Percentiles rank a stretch among this genome's conserved stretches.
Evolutionary conservation across 2,329 filamentous ascomycete species (phyloP).

Genomic region (Dactylellina leptospora): DNA sequence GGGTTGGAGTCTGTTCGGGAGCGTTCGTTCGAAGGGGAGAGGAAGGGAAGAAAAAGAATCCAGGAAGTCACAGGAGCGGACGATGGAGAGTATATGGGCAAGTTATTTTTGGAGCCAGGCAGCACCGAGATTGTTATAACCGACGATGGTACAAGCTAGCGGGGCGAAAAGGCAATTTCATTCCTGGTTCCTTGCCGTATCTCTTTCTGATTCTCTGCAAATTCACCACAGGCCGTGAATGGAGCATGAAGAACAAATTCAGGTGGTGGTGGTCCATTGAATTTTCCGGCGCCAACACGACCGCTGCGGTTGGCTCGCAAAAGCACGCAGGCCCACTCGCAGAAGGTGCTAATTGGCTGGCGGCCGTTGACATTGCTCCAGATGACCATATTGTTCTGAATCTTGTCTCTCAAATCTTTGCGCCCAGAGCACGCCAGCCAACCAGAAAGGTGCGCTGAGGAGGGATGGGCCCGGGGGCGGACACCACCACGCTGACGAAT

Average conservation of each 20-base stretch:
- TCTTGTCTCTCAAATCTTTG: slow-evolving; percentile 30
- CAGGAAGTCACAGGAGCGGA: slow-evolving; percentile 55
- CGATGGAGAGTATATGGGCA: slow-evolving; percentile 50
- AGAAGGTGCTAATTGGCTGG: slow-evolving; percentile 32
- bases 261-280: slow-evolving; percentile 28
- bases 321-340: slow-evolving; percentile 24
- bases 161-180: slow-evolving; percentile 39
- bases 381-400: slow-evolving; percentile 42
- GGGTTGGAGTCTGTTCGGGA: slow-evolving; percentile 39
- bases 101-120: slow-evolving; percentile 53
- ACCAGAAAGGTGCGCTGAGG: slow-evolving; percentile 42
- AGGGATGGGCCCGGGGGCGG: slow-evolving; percentile 25
- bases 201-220: not conserved
- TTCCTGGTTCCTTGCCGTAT: slow-evolving; percentile 38
- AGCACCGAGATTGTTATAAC: slow-evolving; percentile 37
- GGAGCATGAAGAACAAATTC: slow-evolving; percentile 17
- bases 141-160: slow-evolving; percentile 41
- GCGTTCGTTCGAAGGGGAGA: slow-evolving; percentile 42
- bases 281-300: slow-evolving; percentile 50
- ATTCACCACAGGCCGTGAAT: slow-evolving; percentile 9
- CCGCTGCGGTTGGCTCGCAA: slow-evolving; percentile 49
- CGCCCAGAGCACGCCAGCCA: slow-evolving; percentile 14
- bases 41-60: slow-evolving; percentile 54
- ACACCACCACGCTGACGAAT: slow-evolving; percentile 39
- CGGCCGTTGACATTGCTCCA: slow-evolving; percentile 18